Evolutionary conservation across 2,329 filamentous ascomycete species (phyloP).

Genomic region (Calonectria ilicicola): DNA sequence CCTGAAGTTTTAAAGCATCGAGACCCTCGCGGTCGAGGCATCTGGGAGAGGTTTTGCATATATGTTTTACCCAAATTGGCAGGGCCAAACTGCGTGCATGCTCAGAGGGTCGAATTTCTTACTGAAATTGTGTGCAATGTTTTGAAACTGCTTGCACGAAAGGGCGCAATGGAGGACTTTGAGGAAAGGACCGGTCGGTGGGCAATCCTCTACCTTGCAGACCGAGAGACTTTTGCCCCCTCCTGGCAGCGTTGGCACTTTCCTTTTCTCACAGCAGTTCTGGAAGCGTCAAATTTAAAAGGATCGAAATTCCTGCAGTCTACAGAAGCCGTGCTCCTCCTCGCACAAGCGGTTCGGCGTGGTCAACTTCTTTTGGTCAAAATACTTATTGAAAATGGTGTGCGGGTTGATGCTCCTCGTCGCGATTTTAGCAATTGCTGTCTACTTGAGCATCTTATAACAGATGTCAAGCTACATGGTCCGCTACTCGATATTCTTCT

Average conservation of each 20-base stretch:
- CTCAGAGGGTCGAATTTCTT: constrained; percentile 28
- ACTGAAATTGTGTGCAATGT: constrained; percentile 27
- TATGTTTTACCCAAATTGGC: constrained; percentile 28
- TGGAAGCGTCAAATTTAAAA: constrained; percentile 4
- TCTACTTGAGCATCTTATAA: constrained; percentile 29
- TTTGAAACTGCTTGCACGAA: constrained; percentile 25
- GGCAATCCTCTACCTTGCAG: constrained; percentile 30
- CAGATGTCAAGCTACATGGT: constrained; percentile 12
- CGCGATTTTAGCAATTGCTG: constrained; percentile 10
- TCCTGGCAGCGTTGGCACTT: constrained; percentile 32
- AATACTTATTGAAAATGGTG: constrained; percentile 26
- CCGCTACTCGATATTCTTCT: constrained; percentile 26
- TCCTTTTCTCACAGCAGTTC: constrained; percentile 20
- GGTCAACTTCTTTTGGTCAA: constrained; percentile 17
- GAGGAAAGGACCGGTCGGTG: constrained; percentile 30
- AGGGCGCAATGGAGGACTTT: constrained; percentile 29
- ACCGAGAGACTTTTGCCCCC: neutral
- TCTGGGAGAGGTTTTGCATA: constrained; percentile 44
- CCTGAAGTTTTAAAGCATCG: constrained; percentile 34
- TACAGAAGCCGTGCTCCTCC: constrained; percentile 21
- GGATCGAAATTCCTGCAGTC: constrained; percentile 16
- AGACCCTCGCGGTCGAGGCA: constrained; percentile 30
- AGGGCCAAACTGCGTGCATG: constrained; percentile 9
- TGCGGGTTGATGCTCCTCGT: constrained; percentile 23
- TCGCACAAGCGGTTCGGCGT: constrained; percentile 20